These are phyloP conservation scores for Fusarium decemcellulare DNA, from an alignment of 2,329 filamentous ascomycete species.

Conservation along the genomic window DNA sequence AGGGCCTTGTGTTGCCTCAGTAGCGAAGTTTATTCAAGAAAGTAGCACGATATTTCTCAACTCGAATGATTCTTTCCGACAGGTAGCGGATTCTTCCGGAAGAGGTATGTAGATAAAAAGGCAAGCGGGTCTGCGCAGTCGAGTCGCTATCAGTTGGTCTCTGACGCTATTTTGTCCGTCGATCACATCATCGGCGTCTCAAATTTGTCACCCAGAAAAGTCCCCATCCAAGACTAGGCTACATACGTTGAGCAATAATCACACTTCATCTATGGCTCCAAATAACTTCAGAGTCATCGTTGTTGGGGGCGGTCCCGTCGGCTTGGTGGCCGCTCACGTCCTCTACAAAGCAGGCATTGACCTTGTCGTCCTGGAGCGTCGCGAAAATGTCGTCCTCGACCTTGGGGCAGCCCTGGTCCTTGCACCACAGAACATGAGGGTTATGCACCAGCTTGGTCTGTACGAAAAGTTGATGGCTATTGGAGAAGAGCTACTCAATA, in stretches of 20 bases:
- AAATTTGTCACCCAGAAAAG: neutral
- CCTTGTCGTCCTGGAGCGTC: conserved; percentile 48
- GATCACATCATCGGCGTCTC: neutral
- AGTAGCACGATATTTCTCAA: neutral
- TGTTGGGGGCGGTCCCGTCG: conserved; percentile 49
- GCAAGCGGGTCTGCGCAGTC: neutral
- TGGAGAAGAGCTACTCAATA: neutral
- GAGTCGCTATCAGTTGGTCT: neutral
- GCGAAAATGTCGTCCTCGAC: conserved; percentile 34
- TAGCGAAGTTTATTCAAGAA: neutral
- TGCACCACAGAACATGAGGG: conserved; percentile 12
- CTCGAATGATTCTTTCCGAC: neutral
- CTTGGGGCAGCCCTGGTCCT: conserved; percentile 35
- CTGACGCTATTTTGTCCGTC: neutral
- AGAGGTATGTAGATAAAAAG: neutral
- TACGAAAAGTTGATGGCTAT: neutral
- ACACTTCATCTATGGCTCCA: neutral
- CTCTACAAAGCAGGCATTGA: conserved; percentile 50
- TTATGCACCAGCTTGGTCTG: conserved; percentile 24
- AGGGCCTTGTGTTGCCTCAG: neutral
- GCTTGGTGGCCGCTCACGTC: conserved; percentile 48
- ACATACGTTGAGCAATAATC: neutral
- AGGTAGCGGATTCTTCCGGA: neutral
- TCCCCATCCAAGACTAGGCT: too few relatives aligned
- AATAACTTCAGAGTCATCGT: conserved; percentile 41